Evolutionary conservation across 2,329 filamentous ascomycete species (phyloP).

Genomic region (Chalara sp.): DNA sequence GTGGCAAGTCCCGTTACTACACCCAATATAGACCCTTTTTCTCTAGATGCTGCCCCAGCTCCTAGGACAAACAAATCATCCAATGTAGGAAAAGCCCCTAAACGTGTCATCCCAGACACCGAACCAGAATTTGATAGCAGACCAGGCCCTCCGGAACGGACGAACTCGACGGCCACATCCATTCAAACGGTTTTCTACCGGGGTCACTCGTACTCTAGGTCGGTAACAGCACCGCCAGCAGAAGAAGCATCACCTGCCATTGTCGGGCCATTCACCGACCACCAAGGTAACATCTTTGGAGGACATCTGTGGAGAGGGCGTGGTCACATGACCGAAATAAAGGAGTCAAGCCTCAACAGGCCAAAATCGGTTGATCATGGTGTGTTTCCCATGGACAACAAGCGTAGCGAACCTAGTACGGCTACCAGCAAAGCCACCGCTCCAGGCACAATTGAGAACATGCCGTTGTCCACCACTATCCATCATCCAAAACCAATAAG

Average conservation of each 20-base stretch:
- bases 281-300: slow-evolving; percentile 19
- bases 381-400: slow-evolving; percentile 52
- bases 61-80: slow-evolving; percentile 28
- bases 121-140: slow-evolving; percentile 31
- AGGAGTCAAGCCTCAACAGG: slow-evolving; percentile 42
- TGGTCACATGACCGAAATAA: slow-evolving; percentile 29
- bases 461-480: background rate
- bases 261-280: slow-evolving; percentile 20
- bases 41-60: slow-evolving; percentile 26
- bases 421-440: slow-evolving; percentile 55
- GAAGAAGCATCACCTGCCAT: background rate
- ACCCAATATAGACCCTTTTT: slow-evolving; percentile 24
- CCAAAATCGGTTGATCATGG: slow-evolving; percentile 58
- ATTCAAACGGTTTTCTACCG: slow-evolving; percentile 25
- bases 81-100: slow-evolving; percentile 30
- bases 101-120: slow-evolving; percentile 26
- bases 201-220: slow-evolving; percentile 27
- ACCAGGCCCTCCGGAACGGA: slow-evolving; percentile 30
- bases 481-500: slow-evolving; percentile 13
- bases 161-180: slow-evolving; percentile 22
- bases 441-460: slow-evolving; percentile 40
- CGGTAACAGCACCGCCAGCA: slow-evolving; percentile 23
- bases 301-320: slow-evolving; percentile 18
- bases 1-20: slow-evolving; percentile 55
- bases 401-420: slow-evolving; percentile 57